Evolutionary conservation across 495 filamentous ascomycete genomes (phyloP).

Genomic region (Staphylotrichum tortipilum): DNA sequence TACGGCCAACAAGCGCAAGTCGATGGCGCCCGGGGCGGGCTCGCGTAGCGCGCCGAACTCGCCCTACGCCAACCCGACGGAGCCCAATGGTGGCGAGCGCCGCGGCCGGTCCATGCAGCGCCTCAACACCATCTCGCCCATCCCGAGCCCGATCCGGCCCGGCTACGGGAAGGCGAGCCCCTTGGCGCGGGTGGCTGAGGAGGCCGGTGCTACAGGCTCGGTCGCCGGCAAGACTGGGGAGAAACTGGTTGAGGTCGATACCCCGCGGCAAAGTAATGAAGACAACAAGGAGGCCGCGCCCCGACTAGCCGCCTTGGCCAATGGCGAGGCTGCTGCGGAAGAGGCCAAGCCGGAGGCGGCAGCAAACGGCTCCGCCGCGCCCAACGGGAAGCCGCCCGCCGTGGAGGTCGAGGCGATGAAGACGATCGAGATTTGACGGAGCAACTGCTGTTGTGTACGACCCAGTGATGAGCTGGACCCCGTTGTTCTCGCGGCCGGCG

Average conservation of each 20-base stretch:
- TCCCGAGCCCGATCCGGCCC: constrained; percentile 44
- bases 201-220: constrained; percentile 20
- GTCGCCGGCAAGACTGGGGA: constrained; percentile 5
- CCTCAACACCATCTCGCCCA: constrained; percentile 42
- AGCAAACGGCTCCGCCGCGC: constrained; percentile 14
- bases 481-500: too few relatives aligned
- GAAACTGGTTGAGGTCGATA: constrained; percentile 41
- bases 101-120: constrained; percentile 49
- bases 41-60: constrained; percentile 40
- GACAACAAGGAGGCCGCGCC: constrained; percentile 27
- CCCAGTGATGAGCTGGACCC: constrained; percentile 3
- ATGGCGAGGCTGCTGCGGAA: constrained; percentile 22
- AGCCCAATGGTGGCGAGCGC: constrained; percentile 34
- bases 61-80: constrained; percentile 45
- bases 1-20: constrained; percentile 37
- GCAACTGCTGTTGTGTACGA: constrained; percentile 2
- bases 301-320: constrained; percentile 22
- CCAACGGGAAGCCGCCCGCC: constrained; percentile 27
- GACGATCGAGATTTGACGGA: constrained; percentile 46
- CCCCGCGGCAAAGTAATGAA: constrained; percentile 42
- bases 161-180: constrained; percentile 45
- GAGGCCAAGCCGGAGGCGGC: constrained; percentile 8
- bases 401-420: constrained; percentile 42
- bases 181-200: constrained; percentile 46
- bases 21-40: constrained; percentile 26